phyloP scores from a whole-genome alignment of 495 filamentous ascomycete species.

The Penicillium verhagenii region DNA sequence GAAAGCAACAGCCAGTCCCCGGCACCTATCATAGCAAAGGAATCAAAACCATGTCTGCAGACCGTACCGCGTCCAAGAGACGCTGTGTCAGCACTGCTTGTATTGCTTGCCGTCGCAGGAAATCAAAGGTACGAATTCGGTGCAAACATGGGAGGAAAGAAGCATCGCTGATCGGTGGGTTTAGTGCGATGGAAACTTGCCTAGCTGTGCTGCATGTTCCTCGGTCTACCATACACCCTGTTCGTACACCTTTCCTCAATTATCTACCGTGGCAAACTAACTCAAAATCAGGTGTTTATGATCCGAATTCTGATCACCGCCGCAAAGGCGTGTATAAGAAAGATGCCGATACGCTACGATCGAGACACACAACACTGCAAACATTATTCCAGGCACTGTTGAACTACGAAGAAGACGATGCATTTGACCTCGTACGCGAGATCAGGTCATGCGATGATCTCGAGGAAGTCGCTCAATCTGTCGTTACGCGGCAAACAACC shows the following conservation, averaged over 20 bases:
- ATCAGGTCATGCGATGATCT: constrained; percentile 91
- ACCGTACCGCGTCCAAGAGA: constrained; percentile 58
- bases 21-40: constrained; percentile 13
- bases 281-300: constrained; percentile 65
- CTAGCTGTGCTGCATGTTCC: constrained; percentile 90
- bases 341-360: constrained; percentile 86
- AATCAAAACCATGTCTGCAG: constrained; percentile 29
- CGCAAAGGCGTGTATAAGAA: constrained; percentile 96
- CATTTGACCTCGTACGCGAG: constrained; percentile 74
- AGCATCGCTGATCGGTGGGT: constrained; percentile 16
- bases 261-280: constrained; percentile 2
- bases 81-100: constrained; percentile 93
- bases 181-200: constrained; percentile 87
- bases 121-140: constrained; percentile 65
- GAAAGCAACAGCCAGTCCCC: constrained; percentile 14
- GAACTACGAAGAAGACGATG: constrained; percentile 78
- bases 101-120: constrained; percentile 85
- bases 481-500: constrained; percentile 58
- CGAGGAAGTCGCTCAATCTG: constrained; percentile 82
- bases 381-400: constrained; percentile 90
- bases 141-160: neutral
- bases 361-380: constrained; percentile 82
- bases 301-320: constrained; percentile 92
- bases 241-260: constrained; percentile 11
- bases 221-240: constrained; percentile 87